Base-by-base conservation (phyloP, 345 rosid genomes). In the Murraya paniculata region DNA sequence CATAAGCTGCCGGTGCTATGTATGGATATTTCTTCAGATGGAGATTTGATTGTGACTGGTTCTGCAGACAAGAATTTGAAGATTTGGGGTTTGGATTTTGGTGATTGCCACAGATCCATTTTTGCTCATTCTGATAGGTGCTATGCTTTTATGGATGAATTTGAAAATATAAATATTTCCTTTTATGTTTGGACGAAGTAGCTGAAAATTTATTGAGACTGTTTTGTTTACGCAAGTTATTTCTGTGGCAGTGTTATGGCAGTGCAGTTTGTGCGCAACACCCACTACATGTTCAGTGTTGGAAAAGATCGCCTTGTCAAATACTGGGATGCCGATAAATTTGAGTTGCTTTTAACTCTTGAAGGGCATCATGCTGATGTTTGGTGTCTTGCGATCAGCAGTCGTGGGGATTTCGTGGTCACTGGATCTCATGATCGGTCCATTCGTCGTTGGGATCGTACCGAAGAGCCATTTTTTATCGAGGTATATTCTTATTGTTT, bases 261-360 rank as follows among this genome's bases (percentile, higher is more conserved):
- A 28, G 99, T 96, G 78, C 90, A 91, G 72, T 96, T 96, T 86
- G 99, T 94, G 68, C 84, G 81, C 80, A 91, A 85, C 64, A 94
- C 99, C 18, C 99, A 96, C 84, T 92, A 94, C 86, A 76, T 96
- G 85, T 96, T 96, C 74, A 96, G 99, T 56, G 90, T 85, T 62
- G 99, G 99, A 72, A 96, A 96, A 86, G 99, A 94, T 82, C 87
- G 91, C 59, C 91, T 92, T 68, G 90, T 96, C 67, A 96, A 94
- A 78, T 96, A 96, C 83, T 96, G 98, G 99, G 99, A 96, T 86
- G 99, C 97, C 2, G 98, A 91, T 82, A 96, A 96, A 84, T 96
- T 96, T 73, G 98, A 96, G 90, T 84, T 92, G 82, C 92, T 96
- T 78, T 83, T 96, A 82, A 90, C 97, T 58, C 94, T 96, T 77